Evolutionary conservation across 257 asterid species (phyloP).

Genomic region (Gentiana dahurica): DNA sequence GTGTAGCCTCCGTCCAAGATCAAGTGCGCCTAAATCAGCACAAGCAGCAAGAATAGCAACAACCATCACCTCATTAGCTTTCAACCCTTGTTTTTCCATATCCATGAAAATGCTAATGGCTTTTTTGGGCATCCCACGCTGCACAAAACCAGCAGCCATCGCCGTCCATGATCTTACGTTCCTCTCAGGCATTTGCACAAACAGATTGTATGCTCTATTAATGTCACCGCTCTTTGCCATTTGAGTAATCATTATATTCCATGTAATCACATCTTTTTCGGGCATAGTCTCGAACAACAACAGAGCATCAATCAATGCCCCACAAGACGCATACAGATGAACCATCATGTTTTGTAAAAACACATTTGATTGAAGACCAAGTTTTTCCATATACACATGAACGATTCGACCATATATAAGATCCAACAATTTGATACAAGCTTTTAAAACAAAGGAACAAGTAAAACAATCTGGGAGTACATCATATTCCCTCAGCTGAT

Average conservation of each 20-base stretch:
- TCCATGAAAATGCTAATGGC: conserved; percentile 34
- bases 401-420: conserved; percentile 33
- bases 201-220: conserved; percentile 39
- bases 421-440: conserved; percentile 31
- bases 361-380: conserved; percentile 33
- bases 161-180: conserved; percentile 69
- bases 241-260: conserved; percentile 65
- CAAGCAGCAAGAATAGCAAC: conserved; percentile 61
- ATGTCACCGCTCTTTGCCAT: conserved; percentile 35
- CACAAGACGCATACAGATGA: conserved; percentile 50
- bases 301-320: conserved; percentile 26
- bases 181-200: conserved; percentile 43
- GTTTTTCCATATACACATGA: conserved; percentile 40
- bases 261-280: conserved; percentile 48
- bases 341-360: conserved; percentile 37
- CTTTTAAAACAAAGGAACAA: conserved; percentile 55
- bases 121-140: conserved; percentile 44
- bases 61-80: conserved; percentile 49
- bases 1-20: conserved; percentile 50
- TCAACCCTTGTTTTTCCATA: conserved; percentile 42
- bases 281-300: conserved; percentile 39
- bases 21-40: conserved; percentile 56
- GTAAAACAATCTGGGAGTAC: conserved; percentile 39
- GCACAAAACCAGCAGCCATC: conserved; percentile 53
- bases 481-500: conserved; percentile 33